Evolutionary conservation across 108 stramenopile species (phyloP).

Genomic region (Cylindrotheca closterium): DNA sequence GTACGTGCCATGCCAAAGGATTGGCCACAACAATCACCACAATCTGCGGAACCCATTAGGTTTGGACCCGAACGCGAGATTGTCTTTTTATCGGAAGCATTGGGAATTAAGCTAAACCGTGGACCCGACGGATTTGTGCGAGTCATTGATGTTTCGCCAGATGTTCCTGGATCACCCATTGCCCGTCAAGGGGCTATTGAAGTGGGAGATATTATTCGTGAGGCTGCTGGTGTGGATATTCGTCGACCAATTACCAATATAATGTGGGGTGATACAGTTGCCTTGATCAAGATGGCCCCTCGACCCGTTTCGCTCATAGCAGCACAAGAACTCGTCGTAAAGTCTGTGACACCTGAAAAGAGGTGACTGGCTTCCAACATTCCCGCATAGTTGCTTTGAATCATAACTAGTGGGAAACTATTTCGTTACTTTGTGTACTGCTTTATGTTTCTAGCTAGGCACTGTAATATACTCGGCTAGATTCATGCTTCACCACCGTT

Average conservation of each 20-base stretch:
- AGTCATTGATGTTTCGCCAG: constrained; percentile 65
- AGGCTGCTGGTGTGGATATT: constrained; percentile 83
- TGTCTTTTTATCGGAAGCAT: constrained; percentile 65
- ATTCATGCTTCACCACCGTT: too few relatives aligned
- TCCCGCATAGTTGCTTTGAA: too few relatives aligned
- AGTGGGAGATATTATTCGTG: constrained; percentile 79
- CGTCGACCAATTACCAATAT: constrained; percentile 84
- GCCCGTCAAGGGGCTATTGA: constrained; percentile 67
- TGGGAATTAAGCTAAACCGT: constrained; percentile 86
- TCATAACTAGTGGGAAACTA: too few relatives aligned
- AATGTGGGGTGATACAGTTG: constrained; percentile 91
- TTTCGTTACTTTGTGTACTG: too few relatives aligned
- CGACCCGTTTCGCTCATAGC: constrained; percentile 72
- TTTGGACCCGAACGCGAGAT: constrained; percentile 73
- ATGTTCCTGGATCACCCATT: constrained; percentile 64
- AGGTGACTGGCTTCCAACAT: too few relatives aligned
- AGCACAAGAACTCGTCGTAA: constrained; percentile 64
- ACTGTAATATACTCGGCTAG: too few relatives aligned
- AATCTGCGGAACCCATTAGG: constrained; percentile 14
- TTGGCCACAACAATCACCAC: constrained; percentile 80
- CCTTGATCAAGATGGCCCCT: constrained; percentile 84
- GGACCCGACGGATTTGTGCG: constrained; percentile 85
- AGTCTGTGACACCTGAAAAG: constrained; percentile 28
- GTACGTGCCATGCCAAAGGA: constrained; percentile 74
- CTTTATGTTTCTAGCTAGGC: too few relatives aligned